phyloP scores from a whole-genome alignment of 2,329 filamentous ascomycete species.

The Penicillium thymicola region DNA sequence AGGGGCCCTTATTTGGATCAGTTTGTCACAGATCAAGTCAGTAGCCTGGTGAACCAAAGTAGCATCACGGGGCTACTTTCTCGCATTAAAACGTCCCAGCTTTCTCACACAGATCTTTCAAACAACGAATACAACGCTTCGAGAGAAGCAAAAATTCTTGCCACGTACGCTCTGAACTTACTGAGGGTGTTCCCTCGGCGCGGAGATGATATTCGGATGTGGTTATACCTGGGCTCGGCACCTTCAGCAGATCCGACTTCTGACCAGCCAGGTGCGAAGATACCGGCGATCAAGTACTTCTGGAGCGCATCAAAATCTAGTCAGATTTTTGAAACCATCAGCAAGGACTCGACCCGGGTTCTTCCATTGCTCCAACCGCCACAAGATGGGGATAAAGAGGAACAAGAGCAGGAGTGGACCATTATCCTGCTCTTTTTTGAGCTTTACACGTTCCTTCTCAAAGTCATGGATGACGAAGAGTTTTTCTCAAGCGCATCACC shows the following conservation, averaged over 20 bases:
- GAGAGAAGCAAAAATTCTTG: slow-evolving; percentile 68
- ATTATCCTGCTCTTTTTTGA: slow-evolving; percentile 88
- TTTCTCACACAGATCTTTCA: slow-evolving; percentile 23
- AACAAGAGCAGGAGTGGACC: slow-evolving; percentile 72
- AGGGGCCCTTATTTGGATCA: slow-evolving; percentile 37
- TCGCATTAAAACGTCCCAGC: slow-evolving; percentile 33
- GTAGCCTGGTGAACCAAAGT: slow-evolving; percentile 69
- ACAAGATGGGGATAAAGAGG: slow-evolving; percentile 29
- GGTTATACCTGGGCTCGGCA: slow-evolving; percentile 75
- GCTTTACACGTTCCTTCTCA: slow-evolving; percentile 86
- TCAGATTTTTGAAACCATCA: slow-evolving; percentile 56
- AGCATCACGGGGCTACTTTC: slow-evolving; percentile 65
- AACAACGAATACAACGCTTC: slow-evolving; percentile 37
- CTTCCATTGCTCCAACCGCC: slow-evolving; percentile 54
- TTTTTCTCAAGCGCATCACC: slow-evolving; percentile 66
- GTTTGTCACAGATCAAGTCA: slow-evolving; percentile 64
- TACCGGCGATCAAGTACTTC: slow-evolving; percentile 76
- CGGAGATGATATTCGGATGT: slow-evolving; percentile 90
- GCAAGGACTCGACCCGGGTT: slow-evolving; percentile 56
- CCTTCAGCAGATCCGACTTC: slow-evolving; percentile 35
- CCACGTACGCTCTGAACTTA: slow-evolving; percentile 81
- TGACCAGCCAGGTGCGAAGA: slow-evolving; percentile 31
- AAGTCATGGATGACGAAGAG: slow-evolving; percentile 94
- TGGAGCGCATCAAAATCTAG: slow-evolving; percentile 67
- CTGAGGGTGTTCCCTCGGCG: slow-evolving; percentile 77